Evolutionary conservation across 495 filamentous ascomycete species (phyloP).

Genomic region (Apiosordaria backusii): DNA sequence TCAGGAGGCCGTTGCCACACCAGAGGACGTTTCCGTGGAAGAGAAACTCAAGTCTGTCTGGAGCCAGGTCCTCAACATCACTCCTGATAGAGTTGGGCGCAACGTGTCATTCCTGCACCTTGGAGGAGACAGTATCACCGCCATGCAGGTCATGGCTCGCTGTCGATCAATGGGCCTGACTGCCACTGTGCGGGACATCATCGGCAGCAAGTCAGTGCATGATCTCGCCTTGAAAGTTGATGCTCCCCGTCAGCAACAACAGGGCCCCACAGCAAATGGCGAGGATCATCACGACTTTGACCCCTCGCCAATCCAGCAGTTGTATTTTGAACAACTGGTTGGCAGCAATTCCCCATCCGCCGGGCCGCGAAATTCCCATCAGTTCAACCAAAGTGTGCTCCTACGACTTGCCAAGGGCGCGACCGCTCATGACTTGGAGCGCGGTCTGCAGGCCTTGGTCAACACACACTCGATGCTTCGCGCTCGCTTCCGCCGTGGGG

Average conservation of each 20-base stretch:
- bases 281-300: constrained; percentile 29
- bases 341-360: not conserved
- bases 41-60: constrained; percentile 40
- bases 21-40: not conserved
- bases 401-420: constrained; percentile 44
- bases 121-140: constrained; percentile 33
- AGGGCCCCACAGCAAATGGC: not conserved
- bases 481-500: constrained; percentile 46
- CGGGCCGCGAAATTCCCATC: constrained; percentile 40
- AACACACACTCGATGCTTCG: constrained; percentile 61
- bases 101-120: constrained; percentile 34
- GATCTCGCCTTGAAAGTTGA: constrained; percentile 22
- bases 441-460: constrained; percentile 49
- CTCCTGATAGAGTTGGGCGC: constrained; percentile 31
- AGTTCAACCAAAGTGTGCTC: constrained; percentile 63
- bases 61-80: constrained; percentile 53
- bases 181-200: constrained; percentile 22
- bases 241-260: not conserved
- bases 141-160: constrained; percentile 32
- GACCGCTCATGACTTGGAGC: constrained; percentile 33
- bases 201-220: constrained; percentile 21
- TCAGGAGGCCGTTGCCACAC: not conserved
- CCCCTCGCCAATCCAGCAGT: constrained; percentile 57
- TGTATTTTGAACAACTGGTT: constrained; percentile 48
- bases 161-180: constrained; percentile 17